Conservation (phyloP, 345 rosid genomes). For the Aquilaria sinensis region DNA sequence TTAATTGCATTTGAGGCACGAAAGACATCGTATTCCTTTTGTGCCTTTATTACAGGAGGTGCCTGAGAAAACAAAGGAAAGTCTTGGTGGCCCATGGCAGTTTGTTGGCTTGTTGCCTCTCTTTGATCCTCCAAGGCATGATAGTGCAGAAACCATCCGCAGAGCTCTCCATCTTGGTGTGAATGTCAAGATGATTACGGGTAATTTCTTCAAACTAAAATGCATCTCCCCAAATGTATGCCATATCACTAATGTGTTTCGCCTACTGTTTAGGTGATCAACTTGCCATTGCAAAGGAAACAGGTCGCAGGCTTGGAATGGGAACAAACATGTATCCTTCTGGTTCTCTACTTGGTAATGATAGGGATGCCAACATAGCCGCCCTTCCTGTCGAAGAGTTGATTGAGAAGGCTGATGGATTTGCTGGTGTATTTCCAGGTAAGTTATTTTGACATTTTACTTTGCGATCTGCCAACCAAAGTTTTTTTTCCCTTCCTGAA, state of each 20-base stretch:
- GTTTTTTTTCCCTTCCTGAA: no score
- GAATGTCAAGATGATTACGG: slow-evolving; percentile 91
- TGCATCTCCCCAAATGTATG: background rate
- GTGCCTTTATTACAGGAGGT: slow-evolving; percentile 32
- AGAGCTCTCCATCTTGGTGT: slow-evolving; percentile 84
- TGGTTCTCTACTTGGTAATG: slow-evolving; percentile 62
- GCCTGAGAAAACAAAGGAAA: slow-evolving; percentile 67
- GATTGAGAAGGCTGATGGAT: slow-evolving; percentile 87
- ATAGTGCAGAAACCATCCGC: slow-evolving; percentile 88
- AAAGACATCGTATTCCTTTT: background rate
- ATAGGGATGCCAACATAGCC: slow-evolving; percentile 53
- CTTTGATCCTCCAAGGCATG: slow-evolving; percentile 91
- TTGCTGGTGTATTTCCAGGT: slow-evolving; percentile 94
- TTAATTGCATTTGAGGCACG: no score
- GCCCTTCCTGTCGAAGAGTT: slow-evolving; percentile 68
- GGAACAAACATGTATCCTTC: slow-evolving; percentile 94
- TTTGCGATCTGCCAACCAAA: background rate
- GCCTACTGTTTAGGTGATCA: slow-evolving; percentile 36
- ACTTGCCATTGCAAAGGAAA: slow-evolving; percentile 82
- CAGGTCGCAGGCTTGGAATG: slow-evolving; percentile 89
- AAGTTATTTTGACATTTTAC: background rate
- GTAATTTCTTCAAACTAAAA: slow-evolving; percentile 19
- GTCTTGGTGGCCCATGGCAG: slow-evolving; percentile 66
- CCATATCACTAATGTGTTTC: background rate
- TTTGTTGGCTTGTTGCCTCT: slow-evolving; percentile 68